Evolutionary conservation across 352 stramenopile genomes (phyloP), one percentile per base, ranked within the genome.

Genomic region (Globisporangium carolinianum): DNA sequence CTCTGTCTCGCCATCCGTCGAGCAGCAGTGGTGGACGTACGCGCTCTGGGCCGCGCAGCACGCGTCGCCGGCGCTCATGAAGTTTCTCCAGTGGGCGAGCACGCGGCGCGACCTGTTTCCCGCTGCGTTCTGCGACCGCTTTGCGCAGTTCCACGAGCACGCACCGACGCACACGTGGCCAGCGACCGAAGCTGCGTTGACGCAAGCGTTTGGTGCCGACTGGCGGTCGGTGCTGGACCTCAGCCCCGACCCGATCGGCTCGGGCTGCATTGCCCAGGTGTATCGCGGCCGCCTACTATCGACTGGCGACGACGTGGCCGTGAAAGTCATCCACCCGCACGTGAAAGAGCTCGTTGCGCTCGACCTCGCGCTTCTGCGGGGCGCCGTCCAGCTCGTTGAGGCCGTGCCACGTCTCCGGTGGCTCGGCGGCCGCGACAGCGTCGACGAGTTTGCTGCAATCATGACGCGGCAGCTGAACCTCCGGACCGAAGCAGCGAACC

Each of bases 51-150:
- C 76, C 6, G 80, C 83, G 17, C 66, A 88, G 58, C 71, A 60
- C 46, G 78, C 78, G 53, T 97, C 94, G 12, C 96, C 96, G 2
- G 83, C 86, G 5, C 89, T 97, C 62, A 93, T 98, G 70, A 98
- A 98, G 75, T 92, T 98, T 51, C 76, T 92, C 45, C 96, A 98
- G 73, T 98, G 96, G 96, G 89, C 92, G 1, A 95, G 91, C 35
- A 98, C 92, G 17, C 78, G 96, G 11, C 81, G 92, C 17, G 96
- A 98, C 67, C 82, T 98, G 57, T 98, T 98, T 57, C 89, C 93
- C 1, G 68, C 78, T 9, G 66, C 77, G 1, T 81, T 98, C 24
- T 98, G 93, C 65, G 84, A 98, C 70, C 80, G 85, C 53, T 92
- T 98, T 39, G 77, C 86, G 45, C 58, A 62, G 35, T 88, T 98